Percentiles rank a stretch among this genome's conserved stretches.
phyloP scores from a whole-genome alignment of 1,139 yeast genomes.

The Waltiozyma sp. region DNA sequence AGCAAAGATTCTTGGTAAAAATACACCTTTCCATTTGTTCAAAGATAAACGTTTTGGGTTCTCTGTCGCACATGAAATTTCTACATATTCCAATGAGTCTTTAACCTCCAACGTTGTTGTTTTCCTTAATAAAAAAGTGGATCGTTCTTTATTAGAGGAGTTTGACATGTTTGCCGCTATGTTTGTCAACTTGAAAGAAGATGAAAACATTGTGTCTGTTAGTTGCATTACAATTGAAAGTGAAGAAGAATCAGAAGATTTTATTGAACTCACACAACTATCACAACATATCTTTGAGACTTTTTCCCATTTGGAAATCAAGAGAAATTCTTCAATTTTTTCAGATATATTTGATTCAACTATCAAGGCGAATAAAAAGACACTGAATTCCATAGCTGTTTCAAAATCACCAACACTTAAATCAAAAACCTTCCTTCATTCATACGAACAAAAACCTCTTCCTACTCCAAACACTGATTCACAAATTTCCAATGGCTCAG shows the following conservation, averaged over 20 bases:
- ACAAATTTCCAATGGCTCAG: no score
- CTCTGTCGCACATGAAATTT: conserved; percentile 70
- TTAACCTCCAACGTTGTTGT: conserved; percentile 53
- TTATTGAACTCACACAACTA: conserved; percentile 12
- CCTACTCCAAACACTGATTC: no score
- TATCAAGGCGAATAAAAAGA: neutral
- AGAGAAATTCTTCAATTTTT: neutral
- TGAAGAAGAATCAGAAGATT: neutral
- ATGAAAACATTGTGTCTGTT: conserved; percentile 4
- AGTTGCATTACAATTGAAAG: neutral
- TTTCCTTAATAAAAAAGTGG: conserved; percentile 43
- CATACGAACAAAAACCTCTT: no score
- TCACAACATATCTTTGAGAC: conserved; percentile 14
- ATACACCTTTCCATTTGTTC: conserved; percentile 81
- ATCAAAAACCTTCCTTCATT: no score
- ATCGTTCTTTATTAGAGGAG: conserved; percentile 23
- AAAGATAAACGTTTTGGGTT: conserved; percentile 36
- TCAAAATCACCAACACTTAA: no score
- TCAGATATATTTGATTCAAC: neutral
- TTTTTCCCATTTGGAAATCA: neutral
- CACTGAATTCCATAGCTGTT: no score
- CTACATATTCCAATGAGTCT: conserved; percentile 47
- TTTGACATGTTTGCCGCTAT: conserved; percentile 35
- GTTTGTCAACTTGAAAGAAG: conserved; percentile 28
- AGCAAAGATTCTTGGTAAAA: conserved; percentile 67